Evolutionary conservation across 371 early-diverging fungal species (phyloP).

Genomic region (Lichtheimia hyalospora): DNA sequence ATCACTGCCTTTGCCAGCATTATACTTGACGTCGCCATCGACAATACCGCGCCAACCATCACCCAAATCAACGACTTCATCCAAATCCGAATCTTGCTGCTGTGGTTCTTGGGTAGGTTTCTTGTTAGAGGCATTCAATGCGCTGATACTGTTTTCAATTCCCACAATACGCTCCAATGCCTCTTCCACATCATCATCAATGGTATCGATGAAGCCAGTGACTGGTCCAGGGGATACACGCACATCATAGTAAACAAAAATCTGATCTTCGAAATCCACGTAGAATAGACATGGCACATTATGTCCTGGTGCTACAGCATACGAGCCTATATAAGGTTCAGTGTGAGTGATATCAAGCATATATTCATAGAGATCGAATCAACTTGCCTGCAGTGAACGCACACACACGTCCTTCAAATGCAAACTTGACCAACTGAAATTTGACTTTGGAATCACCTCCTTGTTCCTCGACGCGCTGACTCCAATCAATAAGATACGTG

Average conservation of each 20-base stretch:
- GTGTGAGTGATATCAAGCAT: background rate
- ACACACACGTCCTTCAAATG: constrained; percentile 79
- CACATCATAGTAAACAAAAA: constrained; percentile 79
- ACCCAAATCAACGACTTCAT: constrained; percentile 41
- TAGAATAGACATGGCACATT: constrained; percentile 81
- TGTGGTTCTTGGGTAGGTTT: background rate
- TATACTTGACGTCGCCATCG: constrained; percentile 13
- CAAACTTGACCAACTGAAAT: constrained; percentile 73
- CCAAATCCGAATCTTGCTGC: constrained; percentile 7
- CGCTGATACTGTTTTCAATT: constrained; percentile 32
- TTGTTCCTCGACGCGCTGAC: constrained; percentile 25
- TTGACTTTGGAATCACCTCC: constrained; percentile 27
- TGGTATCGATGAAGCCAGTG: constrained; percentile 41
- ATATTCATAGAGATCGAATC: too few relatives aligned
- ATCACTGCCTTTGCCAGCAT: background rate
- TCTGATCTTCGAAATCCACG: constrained; percentile 81
- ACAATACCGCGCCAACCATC: constrained; percentile 48
- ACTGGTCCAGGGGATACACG: constrained; percentile 50
- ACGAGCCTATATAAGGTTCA: constrained; percentile 40
- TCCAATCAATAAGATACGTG: constrained; percentile 71
- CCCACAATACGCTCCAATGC: constrained; percentile 41
- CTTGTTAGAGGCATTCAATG: constrained; percentile 11
- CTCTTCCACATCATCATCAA: constrained; percentile 50
- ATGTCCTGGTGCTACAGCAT: constrained; percentile 64
- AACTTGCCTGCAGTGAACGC: constrained; percentile 72